Evolutionary conservation across 306 rosid genomes (phyloP).

Genomic region (Elaeagnus macrophylla): DNA sequence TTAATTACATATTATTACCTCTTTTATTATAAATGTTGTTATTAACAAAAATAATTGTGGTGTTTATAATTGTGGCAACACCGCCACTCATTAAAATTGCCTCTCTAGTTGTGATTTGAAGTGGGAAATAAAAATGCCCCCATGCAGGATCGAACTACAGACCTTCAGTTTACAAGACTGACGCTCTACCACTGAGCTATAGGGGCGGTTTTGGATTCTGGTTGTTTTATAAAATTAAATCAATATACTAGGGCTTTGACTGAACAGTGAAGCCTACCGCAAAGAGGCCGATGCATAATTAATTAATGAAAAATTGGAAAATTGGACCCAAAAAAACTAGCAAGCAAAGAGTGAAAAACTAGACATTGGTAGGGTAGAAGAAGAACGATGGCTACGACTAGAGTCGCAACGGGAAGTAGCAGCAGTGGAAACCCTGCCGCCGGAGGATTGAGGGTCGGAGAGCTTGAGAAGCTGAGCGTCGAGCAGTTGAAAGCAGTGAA

Average conservation of each 20-base stretch:
- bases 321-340: too few species aligned
- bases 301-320: too few species aligned
- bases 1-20: too few species aligned
- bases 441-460: constrained; percentile 17
- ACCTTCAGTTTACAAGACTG: constrained; percentile 14
- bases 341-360: background rate
- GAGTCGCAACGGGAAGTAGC: constrained; percentile 17
- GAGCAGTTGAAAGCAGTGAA: constrained; percentile 76
- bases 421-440: constrained; percentile 3
- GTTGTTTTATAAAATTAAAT: too few species aligned
- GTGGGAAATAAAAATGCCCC: background rate
- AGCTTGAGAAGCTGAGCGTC: constrained; percentile 69
- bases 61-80: too few species aligned
- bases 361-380: background rate
- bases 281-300: too few species aligned
- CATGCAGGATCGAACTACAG: constrained; percentile 13
- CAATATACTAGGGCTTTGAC: rapidly evolving
- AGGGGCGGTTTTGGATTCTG: too few species aligned
- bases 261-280: too few species aligned
- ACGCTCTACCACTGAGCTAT: constrained; percentile 18
- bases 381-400: constrained; percentile 34
- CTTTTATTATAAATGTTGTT: too few species aligned
- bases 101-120: too few species aligned
- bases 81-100: too few species aligned
- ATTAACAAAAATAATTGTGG: too few species aligned